Percentiles rank a stretch among this genome's conserved stretches.
phyloP scores from a whole-genome alignment of 495 filamentous ascomycete species.

The Aspergillus homomorphus region DNA sequence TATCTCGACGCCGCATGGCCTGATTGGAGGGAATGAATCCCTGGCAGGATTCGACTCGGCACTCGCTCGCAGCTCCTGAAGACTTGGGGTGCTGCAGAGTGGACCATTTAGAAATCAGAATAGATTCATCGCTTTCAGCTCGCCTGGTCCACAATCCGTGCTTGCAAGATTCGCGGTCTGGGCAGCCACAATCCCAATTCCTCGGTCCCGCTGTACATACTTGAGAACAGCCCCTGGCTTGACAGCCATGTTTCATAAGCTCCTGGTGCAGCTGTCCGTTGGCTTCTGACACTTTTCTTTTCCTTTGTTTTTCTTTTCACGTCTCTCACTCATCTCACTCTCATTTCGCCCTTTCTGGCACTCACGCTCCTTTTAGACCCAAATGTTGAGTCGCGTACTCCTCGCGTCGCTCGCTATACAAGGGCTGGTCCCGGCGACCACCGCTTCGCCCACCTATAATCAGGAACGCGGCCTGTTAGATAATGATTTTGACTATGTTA shows the following conservation, averaged over 20 bases:
- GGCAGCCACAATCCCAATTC: neutral
- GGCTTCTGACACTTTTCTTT: neutral
- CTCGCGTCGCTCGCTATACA: conserved; percentile 4
- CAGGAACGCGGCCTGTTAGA: neutral
- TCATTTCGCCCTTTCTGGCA: neutral
- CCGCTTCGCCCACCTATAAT: neutral
- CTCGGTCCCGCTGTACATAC: neutral
- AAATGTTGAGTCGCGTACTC: neutral
- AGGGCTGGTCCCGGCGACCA: conserved; percentile 1
- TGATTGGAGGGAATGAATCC: neutral
- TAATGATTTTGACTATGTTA: conserved; percentile 46
- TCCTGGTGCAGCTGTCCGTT: neutral
- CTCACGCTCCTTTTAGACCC: neutral
- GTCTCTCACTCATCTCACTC: neutral
- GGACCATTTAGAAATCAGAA: neutral
- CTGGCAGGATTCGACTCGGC: neutral
- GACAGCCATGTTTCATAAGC: neutral
- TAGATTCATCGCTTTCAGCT: neutral
- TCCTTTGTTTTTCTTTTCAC: neutral
- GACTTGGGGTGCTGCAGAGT: neutral
- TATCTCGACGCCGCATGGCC: neutral
- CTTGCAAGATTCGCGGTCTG: neutral
- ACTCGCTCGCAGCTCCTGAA: neutral
- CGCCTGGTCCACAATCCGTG: neutral
- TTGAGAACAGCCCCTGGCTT: neutral